Conservation (phyloP, 2,329 filamentous ascomycete species). For the Teratosphaeriaceae sp. region DNA sequence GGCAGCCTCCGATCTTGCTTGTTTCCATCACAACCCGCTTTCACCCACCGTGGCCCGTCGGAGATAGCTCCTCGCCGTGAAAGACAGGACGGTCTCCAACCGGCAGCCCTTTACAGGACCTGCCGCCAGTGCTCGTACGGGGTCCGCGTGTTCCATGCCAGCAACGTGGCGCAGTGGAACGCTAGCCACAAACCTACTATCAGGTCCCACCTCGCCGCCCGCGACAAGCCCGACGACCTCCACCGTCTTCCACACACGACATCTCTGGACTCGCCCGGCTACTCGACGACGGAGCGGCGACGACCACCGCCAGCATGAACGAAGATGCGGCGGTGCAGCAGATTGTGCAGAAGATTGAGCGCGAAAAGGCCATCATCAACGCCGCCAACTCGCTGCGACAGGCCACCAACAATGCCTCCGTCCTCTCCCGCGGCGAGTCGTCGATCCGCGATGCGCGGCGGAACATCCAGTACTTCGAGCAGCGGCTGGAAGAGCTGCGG, state of each 20-base stretch:
- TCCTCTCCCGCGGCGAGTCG: conserved; percentile 82
- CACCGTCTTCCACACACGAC: too few relatives aligned
- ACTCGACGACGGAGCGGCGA: too few relatives aligned
- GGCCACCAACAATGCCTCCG: conserved; percentile 87
- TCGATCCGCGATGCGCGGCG: conserved; percentile 90
- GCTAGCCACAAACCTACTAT: neutral
- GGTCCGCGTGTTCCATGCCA: too few relatives aligned
- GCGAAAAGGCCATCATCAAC: conserved; percentile 90
- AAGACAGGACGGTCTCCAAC: too few relatives aligned
- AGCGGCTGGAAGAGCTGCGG: conserved; percentile 81
- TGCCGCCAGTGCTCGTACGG: too few relatives aligned
- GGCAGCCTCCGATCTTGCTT: too few relatives aligned
- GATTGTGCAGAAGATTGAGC: conserved; percentile 95
- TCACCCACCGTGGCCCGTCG: too few relatives aligned
- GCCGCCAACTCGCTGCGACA: conserved; percentile 92
- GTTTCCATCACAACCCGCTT: too few relatives aligned
- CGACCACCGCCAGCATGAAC: conserved; percentile 48
- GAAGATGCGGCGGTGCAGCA: conserved; percentile 63
- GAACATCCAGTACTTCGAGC: conserved; percentile 94
- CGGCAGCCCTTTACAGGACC: too few relatives aligned
- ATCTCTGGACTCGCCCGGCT: too few relatives aligned
- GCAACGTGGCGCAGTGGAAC: neutral
- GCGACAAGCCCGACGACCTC: too few relatives aligned
- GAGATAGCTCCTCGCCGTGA: too few relatives aligned
- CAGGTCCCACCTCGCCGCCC: neutral